Evolutionary conservation across 1,284 basidiomycete species (phyloP).

Genomic region (Golubevia sp.): DNA sequence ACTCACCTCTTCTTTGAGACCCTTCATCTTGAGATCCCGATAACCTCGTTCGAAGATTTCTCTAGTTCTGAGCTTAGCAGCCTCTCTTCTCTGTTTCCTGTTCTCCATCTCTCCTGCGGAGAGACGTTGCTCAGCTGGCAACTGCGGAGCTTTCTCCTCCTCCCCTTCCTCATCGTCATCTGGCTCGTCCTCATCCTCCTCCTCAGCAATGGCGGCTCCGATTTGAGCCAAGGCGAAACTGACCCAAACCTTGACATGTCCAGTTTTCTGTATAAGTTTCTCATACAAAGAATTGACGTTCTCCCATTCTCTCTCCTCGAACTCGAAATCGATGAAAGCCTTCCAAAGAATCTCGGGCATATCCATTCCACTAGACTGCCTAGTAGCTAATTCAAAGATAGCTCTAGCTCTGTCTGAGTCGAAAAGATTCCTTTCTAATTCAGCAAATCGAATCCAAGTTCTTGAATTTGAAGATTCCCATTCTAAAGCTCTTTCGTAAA

Average conservation of each 20-base stretch:
- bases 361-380: constrained; percentile 79
- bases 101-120: constrained; percentile 21
- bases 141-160: constrained; percentile 66
- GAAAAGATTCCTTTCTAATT: constrained; percentile 88
- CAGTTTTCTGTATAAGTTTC: constrained; percentile 80
- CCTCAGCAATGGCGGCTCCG: constrained; percentile 68
- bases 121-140: constrained; percentile 52
- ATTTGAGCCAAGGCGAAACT: constrained; percentile 63
- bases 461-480: constrained; percentile 53
- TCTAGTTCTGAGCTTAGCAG: constrained; percentile 73
- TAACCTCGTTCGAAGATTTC: constrained; percentile 83
- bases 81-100: constrained; percentile 64
- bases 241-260: constrained; percentile 78
- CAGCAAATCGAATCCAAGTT: constrained; percentile 92
- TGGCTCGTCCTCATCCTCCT: constrained; percentile 77
- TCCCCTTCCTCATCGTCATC: constrained; percentile 68
- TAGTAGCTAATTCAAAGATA: constrained; percentile 93
- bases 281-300: constrained; percentile 86
- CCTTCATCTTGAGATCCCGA: constrained; percentile 77
- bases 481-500: constrained; percentile 89
- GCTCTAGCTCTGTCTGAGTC: constrained; percentile 89
- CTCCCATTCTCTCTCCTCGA: constrained; percentile 89
- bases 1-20: constrained; percentile 83
- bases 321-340: constrained; percentile 95
- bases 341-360: constrained; percentile 89